These are phyloP conservation scores for Saccharum hybrid DNA, from an alignment of 202 grass and related monocot genomes.

Conservation along the genomic window DNA sequence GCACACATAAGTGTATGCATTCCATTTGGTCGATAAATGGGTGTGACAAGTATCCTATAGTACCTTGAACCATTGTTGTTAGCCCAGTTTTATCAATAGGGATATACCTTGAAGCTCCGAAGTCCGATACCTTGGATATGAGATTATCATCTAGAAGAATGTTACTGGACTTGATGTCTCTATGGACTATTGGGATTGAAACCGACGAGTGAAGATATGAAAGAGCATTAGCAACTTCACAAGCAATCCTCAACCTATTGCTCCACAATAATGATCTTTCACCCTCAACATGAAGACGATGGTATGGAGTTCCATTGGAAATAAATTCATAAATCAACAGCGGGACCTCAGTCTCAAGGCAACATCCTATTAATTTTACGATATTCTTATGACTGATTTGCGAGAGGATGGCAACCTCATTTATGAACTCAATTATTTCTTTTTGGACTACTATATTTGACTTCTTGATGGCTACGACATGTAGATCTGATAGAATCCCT, in stretches of 20 bases:
- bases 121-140: neutral
- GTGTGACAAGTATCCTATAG: neutral
- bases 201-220: neutral
- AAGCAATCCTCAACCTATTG: neutral
- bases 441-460: no score
- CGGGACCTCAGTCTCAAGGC: conserved; percentile 15
- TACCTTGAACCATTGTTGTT: conserved; percentile 3
- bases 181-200: neutral
- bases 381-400: conserved; percentile 31
- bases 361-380: conserved; percentile 11
- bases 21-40: no score
- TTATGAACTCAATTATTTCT: neutral
- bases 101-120: neutral
- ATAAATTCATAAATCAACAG: conserved; percentile 29
- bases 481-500: no score
- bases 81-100: neutral
- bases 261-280: neutral
- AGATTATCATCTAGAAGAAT: neutral
- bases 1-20: no score
- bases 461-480: no score
- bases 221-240: neutral
- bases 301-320: conserved; percentile 7
- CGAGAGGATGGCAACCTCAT: neutral
- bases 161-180: neutral
- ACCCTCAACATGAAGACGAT: neutral